These are phyloP conservation scores for Trametes sp. DNA, from an alignment of 1,284 basidiomycete genomes.

Conservation along the genomic window DNA sequence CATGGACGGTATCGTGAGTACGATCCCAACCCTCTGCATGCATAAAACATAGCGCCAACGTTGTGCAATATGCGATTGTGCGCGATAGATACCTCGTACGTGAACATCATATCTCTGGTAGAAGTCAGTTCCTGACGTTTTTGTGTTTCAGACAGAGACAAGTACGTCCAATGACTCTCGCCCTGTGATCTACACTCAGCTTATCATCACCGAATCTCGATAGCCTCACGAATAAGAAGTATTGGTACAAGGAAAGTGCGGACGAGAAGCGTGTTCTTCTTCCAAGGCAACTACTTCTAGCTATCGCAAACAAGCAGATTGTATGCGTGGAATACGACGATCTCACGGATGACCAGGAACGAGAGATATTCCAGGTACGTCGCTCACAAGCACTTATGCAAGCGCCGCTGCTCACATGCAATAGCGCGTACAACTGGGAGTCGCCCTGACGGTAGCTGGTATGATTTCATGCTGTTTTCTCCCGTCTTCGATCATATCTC, in stretches of 20 bases:
- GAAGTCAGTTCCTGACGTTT: neutral
- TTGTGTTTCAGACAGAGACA: slow-evolving; percentile 58
- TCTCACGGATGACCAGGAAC: slow-evolving; percentile 64
- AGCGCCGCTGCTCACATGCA: neutral
- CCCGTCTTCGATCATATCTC: no score
- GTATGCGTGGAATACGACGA: slow-evolving; percentile 77
- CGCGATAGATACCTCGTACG: slow-evolving; percentile 39
- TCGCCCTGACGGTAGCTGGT: slow-evolving; percentile 56
- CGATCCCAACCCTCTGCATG: neutral
- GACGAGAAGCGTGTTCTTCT: slow-evolving; percentile 46
- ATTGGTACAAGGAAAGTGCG: slow-evolving; percentile 56
- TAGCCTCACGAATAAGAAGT: slow-evolving; percentile 52
- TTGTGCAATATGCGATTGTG: no score
- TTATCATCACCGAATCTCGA: slow-evolving; percentile 3
- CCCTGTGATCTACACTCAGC: neutral
- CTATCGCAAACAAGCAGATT: slow-evolving; percentile 73
- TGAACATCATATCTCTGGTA: neutral
- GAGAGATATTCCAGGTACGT: slow-evolving; percentile 77
- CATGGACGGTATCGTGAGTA: slow-evolving; percentile 72
- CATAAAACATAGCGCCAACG: neutral
- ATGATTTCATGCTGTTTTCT: neutral
- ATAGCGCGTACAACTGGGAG: slow-evolving; percentile 55
- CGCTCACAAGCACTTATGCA: neutral
- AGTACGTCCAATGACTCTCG: slow-evolving; percentile 48
- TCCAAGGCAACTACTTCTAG: slow-evolving; percentile 55